phyloP scores from a whole-genome alignment of 805 yeast species.

The Ascoidea rubescens region DNA sequence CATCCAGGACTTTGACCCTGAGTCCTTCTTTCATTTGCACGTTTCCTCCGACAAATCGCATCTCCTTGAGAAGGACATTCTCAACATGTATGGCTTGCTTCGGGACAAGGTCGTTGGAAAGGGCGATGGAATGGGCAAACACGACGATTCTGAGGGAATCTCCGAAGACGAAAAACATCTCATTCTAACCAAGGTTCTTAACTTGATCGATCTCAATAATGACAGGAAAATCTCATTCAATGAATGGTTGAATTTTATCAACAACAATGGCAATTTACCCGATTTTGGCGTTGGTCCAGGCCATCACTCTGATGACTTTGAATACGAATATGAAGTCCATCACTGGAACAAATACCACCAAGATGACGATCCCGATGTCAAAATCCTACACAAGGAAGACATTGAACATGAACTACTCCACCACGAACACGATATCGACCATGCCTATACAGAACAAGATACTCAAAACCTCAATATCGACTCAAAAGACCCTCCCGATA shows the following conservation, averaged over 20 bases:
- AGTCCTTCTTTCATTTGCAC: constrained; percentile 67
- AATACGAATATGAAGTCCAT: constrained; percentile 84
- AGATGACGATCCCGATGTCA: constrained; percentile 71
- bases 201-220: constrained; percentile 46
- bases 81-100: constrained; percentile 68
- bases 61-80: constrained; percentile 47
- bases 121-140: constrained; percentile 83
- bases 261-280: constrained; percentile 61
- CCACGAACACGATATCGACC: constrained; percentile 77
- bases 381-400: constrained; percentile 74
- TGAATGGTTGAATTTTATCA: constrained; percentile 55
- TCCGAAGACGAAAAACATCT: constrained; percentile 38
- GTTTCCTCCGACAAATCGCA: constrained; percentile 49
- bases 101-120: constrained; percentile 67
- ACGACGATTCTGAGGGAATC: constrained; percentile 48
- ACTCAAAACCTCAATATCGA: too few relatives aligned
- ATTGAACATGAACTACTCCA: constrained; percentile 75
- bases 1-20: constrained; percentile 57
- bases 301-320: constrained; percentile 80
- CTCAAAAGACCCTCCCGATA: neutral
- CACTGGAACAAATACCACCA: constrained; percentile 81
- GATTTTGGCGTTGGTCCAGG: constrained; percentile 92
- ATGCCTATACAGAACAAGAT: constrained; percentile 11
- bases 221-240: constrained; percentile 52
- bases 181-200: constrained; percentile 38